phyloP scores from a whole-genome alignment of 2,329 filamentous ascomycete species.

The Fusarium secorum region DNA sequence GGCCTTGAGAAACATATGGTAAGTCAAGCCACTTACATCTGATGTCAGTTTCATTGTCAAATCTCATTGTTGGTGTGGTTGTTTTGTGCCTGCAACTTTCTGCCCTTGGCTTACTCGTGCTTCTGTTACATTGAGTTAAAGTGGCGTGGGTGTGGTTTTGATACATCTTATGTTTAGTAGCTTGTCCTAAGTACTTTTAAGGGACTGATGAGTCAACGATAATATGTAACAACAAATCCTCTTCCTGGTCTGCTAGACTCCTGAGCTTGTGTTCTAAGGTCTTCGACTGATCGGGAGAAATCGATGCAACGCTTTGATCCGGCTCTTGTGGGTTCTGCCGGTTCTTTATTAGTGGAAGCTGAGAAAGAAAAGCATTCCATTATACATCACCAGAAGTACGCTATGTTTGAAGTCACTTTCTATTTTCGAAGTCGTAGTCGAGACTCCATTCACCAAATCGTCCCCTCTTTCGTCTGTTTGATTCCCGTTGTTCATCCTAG shows the following conservation, averaged over 20 bases:
- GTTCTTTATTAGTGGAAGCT: conserved; percentile 12
- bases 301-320: conserved; percentile 13
- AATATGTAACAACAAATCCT: not conserved
- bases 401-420: not conserved
- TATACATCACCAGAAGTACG: not conserved
- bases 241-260: conserved; percentile 12
- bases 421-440: not conserved
- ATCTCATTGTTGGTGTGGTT: not conserved
- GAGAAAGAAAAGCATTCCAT: conserved; percentile 12
- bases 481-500: conserved; percentile 17
- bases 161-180: not conserved
- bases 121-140: not conserved
- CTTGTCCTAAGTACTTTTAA: not conserved
- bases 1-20: not conserved
- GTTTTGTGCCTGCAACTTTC: not conserved
- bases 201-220: not conserved
- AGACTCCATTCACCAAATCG: not conserved
- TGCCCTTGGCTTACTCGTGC: not conserved
- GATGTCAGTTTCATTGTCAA: not conserved
- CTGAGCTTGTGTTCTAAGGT: conserved; percentile 6
- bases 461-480: not conserved
- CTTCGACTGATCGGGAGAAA: conserved; percentile 17
- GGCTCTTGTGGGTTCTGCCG: conserved; percentile 7
- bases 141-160: not conserved
- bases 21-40: not conserved